Percentiles rank a stretch among this genome's conserved stretches.
Conservation (phyloP, 139 green algal genomes). For the Coccomyxa sp. region DNA sequence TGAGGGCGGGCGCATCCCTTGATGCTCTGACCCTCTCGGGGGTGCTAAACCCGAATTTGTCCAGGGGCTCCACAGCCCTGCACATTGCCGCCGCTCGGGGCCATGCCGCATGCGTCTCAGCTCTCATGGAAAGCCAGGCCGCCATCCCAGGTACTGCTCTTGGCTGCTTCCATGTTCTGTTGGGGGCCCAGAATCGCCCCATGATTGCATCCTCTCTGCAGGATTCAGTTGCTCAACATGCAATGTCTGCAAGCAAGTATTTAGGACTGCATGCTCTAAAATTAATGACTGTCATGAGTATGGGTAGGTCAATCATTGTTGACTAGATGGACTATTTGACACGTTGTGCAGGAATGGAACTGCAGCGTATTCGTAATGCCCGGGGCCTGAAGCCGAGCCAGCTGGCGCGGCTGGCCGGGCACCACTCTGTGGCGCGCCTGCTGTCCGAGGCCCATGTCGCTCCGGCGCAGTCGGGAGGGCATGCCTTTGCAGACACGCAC, state of each 20-base stretch:
- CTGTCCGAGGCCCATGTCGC: background rate
- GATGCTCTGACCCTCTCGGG: constrained; percentile 7
- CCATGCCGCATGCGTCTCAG: constrained; percentile 1
- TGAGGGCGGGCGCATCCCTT: constrained; percentile 4
- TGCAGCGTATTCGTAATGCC: constrained; percentile 18
- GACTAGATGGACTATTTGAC: too few species aligned
- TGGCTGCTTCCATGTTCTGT: background rate
- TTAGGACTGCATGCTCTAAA: too few species aligned
- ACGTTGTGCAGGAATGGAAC: constrained; percentile 15
- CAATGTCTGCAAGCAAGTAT: too few species aligned
- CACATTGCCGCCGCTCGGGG: constrained; percentile 23
- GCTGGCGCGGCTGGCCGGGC: constrained; percentile 14
- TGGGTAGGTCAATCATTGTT: too few species aligned
- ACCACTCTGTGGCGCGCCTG: constrained; percentile 10
- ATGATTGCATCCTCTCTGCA: too few species aligned
- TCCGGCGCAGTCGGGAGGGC: background rate
- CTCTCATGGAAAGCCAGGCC: constrained; percentile 10
- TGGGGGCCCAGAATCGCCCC: too few species aligned
- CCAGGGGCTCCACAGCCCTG: constrained; percentile 19
- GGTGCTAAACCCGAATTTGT: constrained; percentile 6
- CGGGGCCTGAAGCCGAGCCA: constrained; percentile 23
- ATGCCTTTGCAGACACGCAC: background rate
- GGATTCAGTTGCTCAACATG: too few species aligned
- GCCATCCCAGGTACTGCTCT: constrained; percentile 2
- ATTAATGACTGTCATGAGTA: too few species aligned